Conservation (phyloP, 2,329 filamentous ascomycete species). For the Salinomyces thailandicus region DNA sequence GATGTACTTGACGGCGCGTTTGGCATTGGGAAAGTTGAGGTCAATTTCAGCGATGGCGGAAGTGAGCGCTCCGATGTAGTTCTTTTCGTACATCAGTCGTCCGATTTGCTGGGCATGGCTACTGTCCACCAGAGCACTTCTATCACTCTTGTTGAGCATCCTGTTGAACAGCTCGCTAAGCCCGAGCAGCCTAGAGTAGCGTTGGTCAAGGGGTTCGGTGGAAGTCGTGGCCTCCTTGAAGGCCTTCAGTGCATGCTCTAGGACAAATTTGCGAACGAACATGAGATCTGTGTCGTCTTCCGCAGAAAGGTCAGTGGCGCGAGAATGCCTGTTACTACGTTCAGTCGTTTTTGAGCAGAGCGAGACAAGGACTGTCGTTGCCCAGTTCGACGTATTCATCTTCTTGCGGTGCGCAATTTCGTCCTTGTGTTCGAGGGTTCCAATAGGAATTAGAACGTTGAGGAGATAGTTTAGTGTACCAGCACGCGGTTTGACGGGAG, state of each 20-base stretch:
- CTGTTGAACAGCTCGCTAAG: conserved; percentile 86
- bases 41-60: conserved; percentile 91
- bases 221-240: conserved; percentile 80
- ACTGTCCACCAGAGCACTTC: conserved; percentile 5
- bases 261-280: conserved; percentile 87
- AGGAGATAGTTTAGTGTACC: conserved; percentile 90
- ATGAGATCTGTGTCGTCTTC: conserved; percentile 76
- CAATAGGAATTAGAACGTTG: conserved; percentile 61
- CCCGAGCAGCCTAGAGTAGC: conserved; percentile 78
- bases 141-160: conserved; percentile 61
- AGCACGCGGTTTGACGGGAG: conserved; percentile 87
- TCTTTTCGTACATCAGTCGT: conserved; percentile 97
- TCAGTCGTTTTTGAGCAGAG: conserved; percentile 83
- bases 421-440: conserved; percentile 59
- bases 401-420: conserved; percentile 74
- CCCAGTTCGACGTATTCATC: conserved; percentile 71
- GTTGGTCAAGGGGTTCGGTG: conserved; percentile 67
- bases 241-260: conserved; percentile 83
- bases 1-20: conserved; percentile 93
- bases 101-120: conserved; percentile 56
- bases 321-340: conserved; percentile 38
- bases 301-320: conserved; percentile 32
- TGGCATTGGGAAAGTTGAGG: conserved; percentile 84
- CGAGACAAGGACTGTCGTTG: conserved; percentile 75
- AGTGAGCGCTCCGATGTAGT: conserved; percentile 80